These are phyloP conservation scores for Halophytophthora polymorphica DNA, from an alignment of 352 stramenopile genomes.

Conservation along the genomic window DNA sequence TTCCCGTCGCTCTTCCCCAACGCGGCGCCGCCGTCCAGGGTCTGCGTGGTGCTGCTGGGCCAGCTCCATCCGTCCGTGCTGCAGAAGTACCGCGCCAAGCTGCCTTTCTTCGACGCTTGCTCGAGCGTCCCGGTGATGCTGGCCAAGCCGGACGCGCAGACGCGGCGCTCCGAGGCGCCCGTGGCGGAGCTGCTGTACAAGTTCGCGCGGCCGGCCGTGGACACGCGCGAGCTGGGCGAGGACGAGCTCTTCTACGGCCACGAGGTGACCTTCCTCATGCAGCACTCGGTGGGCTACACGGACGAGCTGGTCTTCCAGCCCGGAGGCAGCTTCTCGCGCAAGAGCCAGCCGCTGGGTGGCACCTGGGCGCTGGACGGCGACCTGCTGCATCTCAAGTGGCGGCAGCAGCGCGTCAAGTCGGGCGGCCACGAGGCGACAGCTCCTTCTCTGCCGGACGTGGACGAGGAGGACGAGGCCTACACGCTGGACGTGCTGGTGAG, in stretches of 20 bases:
- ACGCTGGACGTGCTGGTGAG: slow-evolving; percentile 74
- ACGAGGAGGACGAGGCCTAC: slow-evolving; percentile 52
- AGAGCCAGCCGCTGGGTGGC: slow-evolving; percentile 62
- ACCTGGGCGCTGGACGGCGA: slow-evolving; percentile 81
- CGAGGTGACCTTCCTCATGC: slow-evolving; percentile 79
- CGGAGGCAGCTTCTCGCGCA: slow-evolving; percentile 55
- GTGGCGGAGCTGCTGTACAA: slow-evolving; percentile 67
- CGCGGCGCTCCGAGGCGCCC: slow-evolving; percentile 50
- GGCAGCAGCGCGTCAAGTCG: slow-evolving; percentile 21
- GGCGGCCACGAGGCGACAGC: slow-evolving; percentile 11
- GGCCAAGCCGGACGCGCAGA: slow-evolving; percentile 47
- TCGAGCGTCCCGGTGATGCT: slow-evolving; percentile 67
- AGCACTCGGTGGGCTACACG: slow-evolving; percentile 68
- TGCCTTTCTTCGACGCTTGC: slow-evolving; percentile 74
- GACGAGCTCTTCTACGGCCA: slow-evolving; percentile 77
- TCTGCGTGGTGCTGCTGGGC: slow-evolving; percentile 69
- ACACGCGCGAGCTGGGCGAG: slow-evolving; percentile 48
- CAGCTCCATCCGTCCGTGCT: slow-evolving; percentile 70
- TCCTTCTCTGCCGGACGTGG: slow-evolving; percentile 16
- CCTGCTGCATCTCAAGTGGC: slow-evolving; percentile 81
- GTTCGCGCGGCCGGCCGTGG: slow-evolving; percentile 59
- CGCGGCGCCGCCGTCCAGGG: slow-evolving; percentile 46
- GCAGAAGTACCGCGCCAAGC: slow-evolving; percentile 58
- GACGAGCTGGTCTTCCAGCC: slow-evolving; percentile 74
- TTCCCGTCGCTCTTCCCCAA: slow-evolving; percentile 46